These are phyloP conservation scores for Aspergillus felis DNA, from an alignment of 2,329 filamentous ascomycete genomes.

Conservation along the genomic window DNA sequence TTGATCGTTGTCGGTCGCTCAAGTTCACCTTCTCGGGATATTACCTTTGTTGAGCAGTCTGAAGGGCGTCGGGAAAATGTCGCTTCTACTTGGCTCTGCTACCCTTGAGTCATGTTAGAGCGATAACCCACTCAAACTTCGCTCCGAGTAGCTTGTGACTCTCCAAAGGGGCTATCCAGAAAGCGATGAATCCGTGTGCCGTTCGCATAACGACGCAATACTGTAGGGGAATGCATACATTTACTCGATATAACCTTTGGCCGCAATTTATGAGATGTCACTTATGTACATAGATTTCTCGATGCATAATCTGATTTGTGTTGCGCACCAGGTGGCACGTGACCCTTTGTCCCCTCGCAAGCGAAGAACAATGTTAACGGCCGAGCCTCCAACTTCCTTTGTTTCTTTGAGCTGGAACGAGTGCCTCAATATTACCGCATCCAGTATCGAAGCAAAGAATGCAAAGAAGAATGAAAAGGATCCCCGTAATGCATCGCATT, in stretches of 20 bases:
- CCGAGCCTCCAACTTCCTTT: conserved; percentile 10
- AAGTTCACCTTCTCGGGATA: not conserved
- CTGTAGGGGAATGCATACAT: not conserved
- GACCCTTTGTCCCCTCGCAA: not conserved
- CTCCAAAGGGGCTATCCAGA: not conserved
- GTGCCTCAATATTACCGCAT: conserved; percentile 22
- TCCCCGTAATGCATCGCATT: conserved; percentile 10
- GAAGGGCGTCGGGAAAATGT: not conserved
- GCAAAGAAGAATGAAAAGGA: not conserved
- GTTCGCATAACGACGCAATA: not conserved
- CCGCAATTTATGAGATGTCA: not conserved
- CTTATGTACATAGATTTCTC: not conserved
- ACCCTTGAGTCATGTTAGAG: not conserved
- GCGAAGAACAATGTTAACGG: conserved; percentile 19
- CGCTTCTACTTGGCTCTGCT: not conserved
- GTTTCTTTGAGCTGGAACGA: conserved; percentile 7
- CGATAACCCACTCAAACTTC: not conserved
- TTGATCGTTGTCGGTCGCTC: not conserved
- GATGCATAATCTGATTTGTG: conserved; percentile 6
- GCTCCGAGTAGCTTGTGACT: not conserved
- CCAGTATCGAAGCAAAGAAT: conserved; percentile 1
- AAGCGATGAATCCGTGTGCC: not conserved
- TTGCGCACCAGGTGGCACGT: conserved; percentile 5
- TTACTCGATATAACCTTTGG: not conserved
- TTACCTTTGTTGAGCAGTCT: not conserved